A percentile compares a stretch with the other conserved stretches of the same genome.
Evolutionary conservation across 805 yeast species (phyloP).

Genomic region (Saccharomyces paradoxus): DNA sequence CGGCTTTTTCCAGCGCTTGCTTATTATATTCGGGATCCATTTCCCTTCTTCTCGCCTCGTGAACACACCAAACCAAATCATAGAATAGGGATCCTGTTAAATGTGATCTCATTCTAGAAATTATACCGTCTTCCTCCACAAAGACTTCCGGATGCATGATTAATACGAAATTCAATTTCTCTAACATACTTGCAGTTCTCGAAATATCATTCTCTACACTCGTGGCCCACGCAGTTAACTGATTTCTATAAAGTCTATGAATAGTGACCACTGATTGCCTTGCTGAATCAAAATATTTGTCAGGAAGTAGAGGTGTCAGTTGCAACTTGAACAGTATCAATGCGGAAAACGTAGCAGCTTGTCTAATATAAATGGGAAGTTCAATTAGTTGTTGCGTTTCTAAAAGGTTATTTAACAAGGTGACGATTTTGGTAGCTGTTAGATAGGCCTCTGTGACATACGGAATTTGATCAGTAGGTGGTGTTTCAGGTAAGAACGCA

Average conservation of each 20-base stretch:
- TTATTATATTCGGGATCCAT: constrained; percentile 34
- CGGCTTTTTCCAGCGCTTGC: constrained; percentile 29
- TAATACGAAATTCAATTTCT: constrained; percentile 77
- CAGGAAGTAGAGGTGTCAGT: constrained; percentile 58
- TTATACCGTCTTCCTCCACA: constrained; percentile 62
- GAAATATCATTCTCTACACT: constrained; percentile 79
- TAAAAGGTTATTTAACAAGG: constrained; percentile 63
- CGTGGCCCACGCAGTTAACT: constrained; percentile 84
- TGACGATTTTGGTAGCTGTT: constrained; percentile 72
- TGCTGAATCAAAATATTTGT: constrained; percentile 73
- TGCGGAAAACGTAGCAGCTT: constrained; percentile 75
- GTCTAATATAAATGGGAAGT: constrained; percentile 78
- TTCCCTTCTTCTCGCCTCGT: constrained; percentile 78
- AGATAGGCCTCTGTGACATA: constrained; percentile 76
- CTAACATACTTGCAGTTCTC: constrained; percentile 83
- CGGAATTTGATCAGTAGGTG: constrained; percentile 76
- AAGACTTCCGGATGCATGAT: constrained; percentile 82
- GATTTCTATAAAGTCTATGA: constrained; percentile 78
- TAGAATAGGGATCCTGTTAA: constrained; percentile 84
- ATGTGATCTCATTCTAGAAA: constrained; percentile 84
- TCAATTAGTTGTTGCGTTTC: constrained; percentile 68
- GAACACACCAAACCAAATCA: constrained; percentile 89
- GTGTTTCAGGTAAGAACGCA: constrained; percentile 86
- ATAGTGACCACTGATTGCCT: constrained; percentile 91
- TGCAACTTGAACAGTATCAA: constrained; percentile 73